Evolutionary conservation across 2,329 filamentous ascomycete genomes (phyloP).

Genomic region (Ramichloridium luteum): DNA sequence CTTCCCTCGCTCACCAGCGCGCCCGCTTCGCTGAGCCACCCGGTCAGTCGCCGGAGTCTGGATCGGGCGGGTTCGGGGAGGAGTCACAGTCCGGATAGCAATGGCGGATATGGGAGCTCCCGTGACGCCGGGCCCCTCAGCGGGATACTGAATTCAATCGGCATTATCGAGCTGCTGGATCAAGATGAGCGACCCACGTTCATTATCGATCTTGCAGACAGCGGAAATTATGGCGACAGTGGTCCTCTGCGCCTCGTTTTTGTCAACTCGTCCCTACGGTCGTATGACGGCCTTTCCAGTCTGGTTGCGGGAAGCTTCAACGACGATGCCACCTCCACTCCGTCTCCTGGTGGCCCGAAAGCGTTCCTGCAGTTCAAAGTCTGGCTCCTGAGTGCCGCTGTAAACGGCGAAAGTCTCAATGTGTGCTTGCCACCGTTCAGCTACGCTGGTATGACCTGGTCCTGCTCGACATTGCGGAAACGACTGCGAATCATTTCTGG

Average conservation of each 20-base stretch:
- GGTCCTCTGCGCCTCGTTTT: constrained; percentile 52
- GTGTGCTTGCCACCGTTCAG: constrained; percentile 42
- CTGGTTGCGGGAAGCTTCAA: constrained; percentile 39
- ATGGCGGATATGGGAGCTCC: constrained; percentile 6
- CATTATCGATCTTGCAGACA: constrained; percentile 54
- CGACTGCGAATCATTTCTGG: constrained; percentile 58
- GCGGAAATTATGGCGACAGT: constrained; percentile 39
- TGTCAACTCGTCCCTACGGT: constrained; percentile 54
- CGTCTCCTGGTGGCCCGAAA: constrained; percentile 28
- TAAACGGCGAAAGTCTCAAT: constrained; percentile 41
- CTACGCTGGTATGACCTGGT: constrained; percentile 59
- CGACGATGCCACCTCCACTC: background rate
- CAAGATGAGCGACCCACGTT: constrained; percentile 67
- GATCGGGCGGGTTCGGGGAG: constrained; percentile 19
- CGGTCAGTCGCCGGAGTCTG: constrained; percentile 32
- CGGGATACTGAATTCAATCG: constrained; percentile 49
- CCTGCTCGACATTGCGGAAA: constrained; percentile 54
- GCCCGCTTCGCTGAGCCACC: constrained; percentile 8
- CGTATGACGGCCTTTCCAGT: constrained; percentile 43
- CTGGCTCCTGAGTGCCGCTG: constrained; percentile 52
- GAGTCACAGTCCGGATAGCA: constrained; percentile 19
- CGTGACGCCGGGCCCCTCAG: constrained; percentile 7
- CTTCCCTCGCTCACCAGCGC: constrained; percentile 14
- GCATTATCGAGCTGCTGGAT: constrained; percentile 61
- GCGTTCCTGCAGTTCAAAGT: constrained; percentile 54